Percentiles rank a stretch among this genome's conserved stretches.
phyloP scores from a whole-genome alignment of 352 stramenopile species.

The Globisporangium takayamanum region DNA sequence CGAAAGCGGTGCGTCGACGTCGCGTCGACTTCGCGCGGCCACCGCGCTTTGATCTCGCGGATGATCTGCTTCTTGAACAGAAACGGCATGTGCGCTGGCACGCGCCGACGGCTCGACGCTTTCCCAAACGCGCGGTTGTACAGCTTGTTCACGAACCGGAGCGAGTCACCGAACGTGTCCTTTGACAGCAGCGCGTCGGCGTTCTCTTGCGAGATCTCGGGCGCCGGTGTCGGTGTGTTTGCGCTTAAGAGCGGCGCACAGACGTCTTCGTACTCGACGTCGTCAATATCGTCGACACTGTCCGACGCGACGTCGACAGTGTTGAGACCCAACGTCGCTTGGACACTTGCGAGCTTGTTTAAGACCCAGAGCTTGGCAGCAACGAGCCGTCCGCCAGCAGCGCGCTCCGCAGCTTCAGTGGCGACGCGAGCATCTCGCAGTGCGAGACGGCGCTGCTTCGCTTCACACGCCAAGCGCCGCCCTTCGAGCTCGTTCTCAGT shows the following conservation, averaged over 20 bases:
- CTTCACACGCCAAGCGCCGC: slow-evolving; percentile 55
- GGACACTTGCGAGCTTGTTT: slow-evolving; percentile 17
- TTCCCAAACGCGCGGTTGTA: slow-evolving; percentile 89
- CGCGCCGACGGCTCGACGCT: slow-evolving; percentile 51
- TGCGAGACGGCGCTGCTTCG: slow-evolving; percentile 43
- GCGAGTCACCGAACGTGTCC: slow-evolving; percentile 90
- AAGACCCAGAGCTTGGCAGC: slow-evolving; percentile 6
- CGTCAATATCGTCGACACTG: slow-evolving; percentile 34
- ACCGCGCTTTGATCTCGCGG: slow-evolving; percentile 86
- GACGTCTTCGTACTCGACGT: slow-evolving; percentile 69
- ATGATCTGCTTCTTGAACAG: slow-evolving; percentile 87
- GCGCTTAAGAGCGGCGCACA: slow-evolving; percentile 25
- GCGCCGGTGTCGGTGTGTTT: not conserved
- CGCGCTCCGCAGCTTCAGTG: slow-evolving; percentile 19
- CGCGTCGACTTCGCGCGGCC: slow-evolving; percentile 54
- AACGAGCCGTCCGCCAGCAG: slow-evolving; percentile 13
- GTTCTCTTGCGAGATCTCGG: slow-evolving; percentile 24
- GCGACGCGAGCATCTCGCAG: slow-evolving; percentile 17
- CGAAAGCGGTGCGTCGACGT: slow-evolving; percentile 89
- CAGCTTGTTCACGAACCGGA: slow-evolving; percentile 90
- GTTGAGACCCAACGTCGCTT: slow-evolving; percentile 27
- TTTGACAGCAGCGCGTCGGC: slow-evolving; percentile 61
- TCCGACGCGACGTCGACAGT: slow-evolving; percentile 29
- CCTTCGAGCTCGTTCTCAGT: slow-evolving; percentile 50
- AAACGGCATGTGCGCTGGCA: slow-evolving; percentile 94